Conservation (phyloP, 2,329 filamentous ascomycete species). For the Trichoderma cornu-damae region DNA sequence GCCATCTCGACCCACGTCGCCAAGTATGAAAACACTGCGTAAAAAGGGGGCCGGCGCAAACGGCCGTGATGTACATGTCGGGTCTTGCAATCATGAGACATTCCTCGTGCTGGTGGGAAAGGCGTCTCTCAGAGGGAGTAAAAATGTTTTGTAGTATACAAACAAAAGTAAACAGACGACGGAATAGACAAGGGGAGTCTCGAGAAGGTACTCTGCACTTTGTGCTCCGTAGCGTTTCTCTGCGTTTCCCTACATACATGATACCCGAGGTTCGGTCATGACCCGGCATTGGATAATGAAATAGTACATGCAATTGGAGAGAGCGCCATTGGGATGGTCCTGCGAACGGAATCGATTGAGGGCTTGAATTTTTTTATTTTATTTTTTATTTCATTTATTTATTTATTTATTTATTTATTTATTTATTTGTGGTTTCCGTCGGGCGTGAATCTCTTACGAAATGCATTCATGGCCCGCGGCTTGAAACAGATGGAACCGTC, state of each 20-base stretch:
- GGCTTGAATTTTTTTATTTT: neutral
- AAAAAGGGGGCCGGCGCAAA: constrained; percentile 22
- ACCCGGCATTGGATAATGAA: constrained; percentile 8
- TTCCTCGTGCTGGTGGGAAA: neutral
- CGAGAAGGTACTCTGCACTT: neutral
- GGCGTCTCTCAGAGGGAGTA: neutral
- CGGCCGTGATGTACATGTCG: neutral
- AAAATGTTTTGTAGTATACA: neutral
- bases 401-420: no score
- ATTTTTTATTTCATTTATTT: no score
- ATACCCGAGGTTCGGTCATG: constrained; percentile 4
- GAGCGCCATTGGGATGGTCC: constrained; percentile 7
- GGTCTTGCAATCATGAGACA: neutral
- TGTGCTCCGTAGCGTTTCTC: neutral
- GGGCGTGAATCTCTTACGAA: neutral
- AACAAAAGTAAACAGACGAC: neutral
- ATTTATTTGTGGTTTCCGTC: no score
- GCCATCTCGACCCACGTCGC: constrained; percentile 70
- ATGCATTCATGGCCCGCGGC: neutral
- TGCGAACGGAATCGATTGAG: neutral
- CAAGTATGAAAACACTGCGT: constrained; percentile 57
- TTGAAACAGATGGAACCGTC: neutral
- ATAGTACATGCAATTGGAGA: no score
- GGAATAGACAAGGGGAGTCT: constrained; percentile 4
- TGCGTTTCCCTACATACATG: neutral